Evolutionary conservation across 768 basidiomycete genomes (phyloP), one percentile per base, ranked within the genome.

Genomic region (Leccinellum albellum): DNA sequence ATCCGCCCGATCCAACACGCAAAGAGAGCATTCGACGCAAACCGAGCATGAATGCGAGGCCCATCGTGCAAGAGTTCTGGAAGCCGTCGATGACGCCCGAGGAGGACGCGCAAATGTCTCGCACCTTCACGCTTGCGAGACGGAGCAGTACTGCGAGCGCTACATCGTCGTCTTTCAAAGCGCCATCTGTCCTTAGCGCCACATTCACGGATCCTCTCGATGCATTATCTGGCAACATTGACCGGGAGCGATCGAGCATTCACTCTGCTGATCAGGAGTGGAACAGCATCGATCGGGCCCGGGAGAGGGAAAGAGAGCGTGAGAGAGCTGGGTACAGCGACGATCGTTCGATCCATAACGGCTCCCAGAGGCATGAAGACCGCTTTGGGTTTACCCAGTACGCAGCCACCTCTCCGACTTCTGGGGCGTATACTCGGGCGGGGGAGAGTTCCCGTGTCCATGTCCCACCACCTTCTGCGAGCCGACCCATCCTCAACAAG

Each of bases 71-170:
- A 14, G 79, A 81, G 56, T 66, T 82, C 29, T 83, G 82, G 82
- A 79, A 74, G 35, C 81, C 82, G 3, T 65, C 76, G 0, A 73
- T 77, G 20, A 73, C 78, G 1, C 74, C 77, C 1, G 76, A 78
- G 56, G 77, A 82, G 51, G 81, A 80, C 35, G 68, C 69, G 0
- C 64, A 74, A 13, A 65, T 73, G 42, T 75, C 76, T 2, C 78
- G 76, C 53, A 71, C 79, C 4, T 75, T 74, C 55, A 67, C 71
- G 13, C 70, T 82, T 24, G 78, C 77, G 1, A 68, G 79, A 54
- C 75, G 78, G 10, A 76, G 78, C 44, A 84, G 82, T 58, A 77
- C 71, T 6, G 74, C 82, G 13, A 82, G 83, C 58, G 76, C 75
- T 21, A 73, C 75, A n/a, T 81, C 80, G 10, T 76, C 80, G 10